Conservation (phyloP, 2,329 filamentous ascomycete genomes). For the Apiospora kogelbergensis region DNA sequence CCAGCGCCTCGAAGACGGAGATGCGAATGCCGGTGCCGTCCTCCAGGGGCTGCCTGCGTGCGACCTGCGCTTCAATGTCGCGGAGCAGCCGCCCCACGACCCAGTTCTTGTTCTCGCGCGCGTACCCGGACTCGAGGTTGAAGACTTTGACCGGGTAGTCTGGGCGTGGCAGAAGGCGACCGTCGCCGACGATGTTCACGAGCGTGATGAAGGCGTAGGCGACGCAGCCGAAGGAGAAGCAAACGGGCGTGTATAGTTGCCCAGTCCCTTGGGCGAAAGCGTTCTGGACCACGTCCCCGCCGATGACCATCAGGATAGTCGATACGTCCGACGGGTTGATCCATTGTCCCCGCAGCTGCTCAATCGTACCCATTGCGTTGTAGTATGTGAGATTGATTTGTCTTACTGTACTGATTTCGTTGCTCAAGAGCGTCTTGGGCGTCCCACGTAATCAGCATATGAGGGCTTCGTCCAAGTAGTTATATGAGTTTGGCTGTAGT, state of each 20-base stretch:
- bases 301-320: conserved; percentile 11
- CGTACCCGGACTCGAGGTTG: conserved; percentile 21
- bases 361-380: not conserved
- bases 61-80: conserved; percentile 4
- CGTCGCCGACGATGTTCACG: conserved; percentile 20
- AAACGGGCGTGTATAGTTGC: conserved; percentile 17
- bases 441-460: no score
- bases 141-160: conserved; percentile 23
- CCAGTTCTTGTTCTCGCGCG: conserved; percentile 14
- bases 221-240: conserved; percentile 25
- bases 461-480: no score
- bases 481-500: no score
- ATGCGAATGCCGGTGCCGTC: not conserved
- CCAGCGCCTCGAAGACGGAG: not conserved
- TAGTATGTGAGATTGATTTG: no score
- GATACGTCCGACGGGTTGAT: not conserved
- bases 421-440: no score
- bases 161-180: conserved; percentile 18
- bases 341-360: not conserved
- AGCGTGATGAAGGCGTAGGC: conserved; percentile 20
- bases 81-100: conserved; percentile 14
- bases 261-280: conserved; percentile 20
- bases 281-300: conserved; percentile 20
- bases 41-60: not conserved
- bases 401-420: no score